Evolutionary conservation across 208 protist genomes (phyloP), one percentile per base, ranked within the genome.

Genomic region (Leishmania guyanensis): DNA sequence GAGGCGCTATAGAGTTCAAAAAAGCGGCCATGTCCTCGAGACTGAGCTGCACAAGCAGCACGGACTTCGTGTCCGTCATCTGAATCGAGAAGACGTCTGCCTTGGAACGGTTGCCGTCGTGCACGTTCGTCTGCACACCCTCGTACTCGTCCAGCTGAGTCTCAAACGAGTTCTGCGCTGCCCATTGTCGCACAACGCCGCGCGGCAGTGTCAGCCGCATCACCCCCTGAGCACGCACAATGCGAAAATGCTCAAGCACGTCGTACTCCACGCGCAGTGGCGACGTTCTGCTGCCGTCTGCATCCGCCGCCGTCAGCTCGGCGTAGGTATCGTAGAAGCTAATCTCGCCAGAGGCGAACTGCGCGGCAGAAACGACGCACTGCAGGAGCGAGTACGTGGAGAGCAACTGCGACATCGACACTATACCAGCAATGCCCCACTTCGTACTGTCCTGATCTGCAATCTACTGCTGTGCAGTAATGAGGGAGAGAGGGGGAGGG

Each of bases 131-230:
- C 68, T 22, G 68, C 16, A 36, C 68, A n/a, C 46, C 62, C 3
- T 84, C 86, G 81, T 70, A 51, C 33, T 33, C 65, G 70, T 82
- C 74, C 54, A 97, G 74, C 76, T 95, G 90, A 0, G 88, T 82
- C 26, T 78, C 86, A 60, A 95, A 96, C 6, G 89, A 83, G 70
- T 97, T 95, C 3, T 68, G 81, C 39, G 81, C 85, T 0, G 94
- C 94, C 92, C 94, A 97, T 29, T 33, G 75, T 56, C 65, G 77
- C 26, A 97, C 90, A 50, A 69, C 51, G 0, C 26, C 46, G 36
- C 80, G 83, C 46, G 89, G 89, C 46, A 94, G 39, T n/a, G 93
- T 89, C 71, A 97, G 89, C 10, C 92, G 94, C 88, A 97, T 89
- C n/a, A 91, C 64, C 54, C 87, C 83, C 75, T 94, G 79, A 46